A percentile compares a stretch with the other conserved stretches of the same genome.
phyloP scores from a whole-genome alignment of 1,284 basidiomycete genomes.

The Rhodotorula mucilaginosa region DNA sequence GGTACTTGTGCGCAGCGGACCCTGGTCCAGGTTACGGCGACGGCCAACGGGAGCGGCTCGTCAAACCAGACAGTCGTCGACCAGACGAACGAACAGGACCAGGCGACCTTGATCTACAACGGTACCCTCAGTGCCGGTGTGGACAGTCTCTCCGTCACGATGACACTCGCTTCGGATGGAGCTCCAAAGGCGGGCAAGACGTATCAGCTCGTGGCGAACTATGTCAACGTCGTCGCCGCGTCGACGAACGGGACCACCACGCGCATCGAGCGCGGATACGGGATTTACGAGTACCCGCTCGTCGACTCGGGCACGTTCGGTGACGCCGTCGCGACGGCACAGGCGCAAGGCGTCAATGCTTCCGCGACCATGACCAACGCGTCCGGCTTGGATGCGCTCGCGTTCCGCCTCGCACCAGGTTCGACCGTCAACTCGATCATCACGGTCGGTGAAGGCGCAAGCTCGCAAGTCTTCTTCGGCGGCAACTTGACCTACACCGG shows the following conservation, averaged over 20 bases:
- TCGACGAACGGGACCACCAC: constrained; percentile 34
- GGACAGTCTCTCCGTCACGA: constrained; percentile 45
- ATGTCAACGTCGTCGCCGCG: constrained; percentile 60
- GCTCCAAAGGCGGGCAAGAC: constrained; percentile 60
- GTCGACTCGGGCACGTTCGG: constrained; percentile 32
- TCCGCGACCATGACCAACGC: constrained; percentile 30
- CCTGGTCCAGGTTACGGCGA: constrained; percentile 75
- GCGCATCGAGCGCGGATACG: constrained; percentile 22
- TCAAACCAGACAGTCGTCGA: constrained; percentile 61
- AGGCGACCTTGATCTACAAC: constrained; percentile 65
- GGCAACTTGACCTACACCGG: constrained; percentile 64
- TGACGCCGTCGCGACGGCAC: constrained; percentile 22
- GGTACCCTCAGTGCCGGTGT: constrained; percentile 69
- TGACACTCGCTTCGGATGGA: constrained; percentile 60
- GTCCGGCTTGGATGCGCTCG: constrained; percentile 31
- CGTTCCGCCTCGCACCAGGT: constrained; percentile 23
- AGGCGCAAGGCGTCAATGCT: constrained; percentile 18
- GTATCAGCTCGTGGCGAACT: constrained; percentile 76
- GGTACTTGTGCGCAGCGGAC: constrained; percentile 79
- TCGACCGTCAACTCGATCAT: constrained; percentile 59
- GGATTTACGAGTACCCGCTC: constrained; percentile 36
- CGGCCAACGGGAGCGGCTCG: constrained; percentile 60
- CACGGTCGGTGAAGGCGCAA: constrained; percentile 55
- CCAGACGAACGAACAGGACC: constrained; percentile 70
- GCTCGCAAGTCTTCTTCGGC: constrained; percentile 64